Evolutionary conservation across 257 asterid species (phyloP).

Genomic region (Petunia secreta): DNA sequence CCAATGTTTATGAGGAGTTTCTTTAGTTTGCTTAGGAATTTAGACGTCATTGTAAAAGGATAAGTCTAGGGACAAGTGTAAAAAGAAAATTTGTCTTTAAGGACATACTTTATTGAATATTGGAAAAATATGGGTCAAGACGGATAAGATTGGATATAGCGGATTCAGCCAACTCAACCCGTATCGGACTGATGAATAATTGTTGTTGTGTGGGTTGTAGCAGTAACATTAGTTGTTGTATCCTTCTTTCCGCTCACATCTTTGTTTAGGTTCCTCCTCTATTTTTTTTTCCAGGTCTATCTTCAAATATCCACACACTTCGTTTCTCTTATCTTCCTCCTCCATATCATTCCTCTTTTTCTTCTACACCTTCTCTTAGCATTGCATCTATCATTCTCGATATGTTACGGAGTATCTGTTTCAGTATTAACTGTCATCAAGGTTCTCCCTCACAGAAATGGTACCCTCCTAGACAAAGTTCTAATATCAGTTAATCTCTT

Average conservation of each 20-base stretch:
- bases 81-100: neutral
- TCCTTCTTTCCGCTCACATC: neutral
- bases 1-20: neutral
- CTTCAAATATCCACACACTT: constrained; percentile 16
- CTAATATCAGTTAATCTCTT: neutral
- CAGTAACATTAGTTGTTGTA: neutral
- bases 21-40: neutral
- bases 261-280: neutral
- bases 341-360: constrained; percentile 18
- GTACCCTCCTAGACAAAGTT: neutral
- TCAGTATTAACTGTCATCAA: neutral
- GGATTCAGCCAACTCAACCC: neutral
- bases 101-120: neutral
- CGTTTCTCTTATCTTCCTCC: neutral
- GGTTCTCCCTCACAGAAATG: neutral
- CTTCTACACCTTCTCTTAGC: neutral
- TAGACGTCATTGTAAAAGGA: neutral
- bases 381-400: neutral
- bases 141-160: neutral
- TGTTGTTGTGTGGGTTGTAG: neutral
- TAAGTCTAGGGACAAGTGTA: neutral
- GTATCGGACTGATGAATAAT: neutral
- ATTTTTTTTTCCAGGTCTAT: neutral
- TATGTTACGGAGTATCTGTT: neutral
- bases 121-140: neutral